Conservation (phyloP, 2,329 filamentous ascomycete species). For the Colletotrichum nymphaeae region DNA sequence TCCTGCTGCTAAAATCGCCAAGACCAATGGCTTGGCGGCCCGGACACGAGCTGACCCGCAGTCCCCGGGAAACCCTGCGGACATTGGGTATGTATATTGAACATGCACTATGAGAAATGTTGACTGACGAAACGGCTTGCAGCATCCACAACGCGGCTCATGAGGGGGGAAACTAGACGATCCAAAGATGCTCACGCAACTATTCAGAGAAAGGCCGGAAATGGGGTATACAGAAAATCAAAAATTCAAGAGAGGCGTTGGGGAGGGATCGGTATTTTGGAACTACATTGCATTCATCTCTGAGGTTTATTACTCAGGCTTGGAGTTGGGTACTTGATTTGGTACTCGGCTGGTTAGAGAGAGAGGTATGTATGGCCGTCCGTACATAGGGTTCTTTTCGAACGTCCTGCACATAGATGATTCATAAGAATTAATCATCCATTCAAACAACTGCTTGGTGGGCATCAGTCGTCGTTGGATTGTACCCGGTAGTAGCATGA, state of each 20-base stretch:
- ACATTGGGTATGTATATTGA: constrained; percentile 8
- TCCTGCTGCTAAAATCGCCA: constrained; percentile 15
- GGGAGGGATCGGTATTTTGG: constrained; percentile 1
- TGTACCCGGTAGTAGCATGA: constrained; percentile 10
- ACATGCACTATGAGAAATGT: background rate
- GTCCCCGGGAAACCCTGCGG: constrained; percentile 6
- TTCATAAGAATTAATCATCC: constrained; percentile 8
- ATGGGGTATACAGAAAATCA: constrained; percentile 1
- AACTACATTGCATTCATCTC: constrained; percentile 1
- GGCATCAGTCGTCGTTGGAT: background rate
- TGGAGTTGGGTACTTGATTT: background rate
- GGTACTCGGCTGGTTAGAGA: background rate
- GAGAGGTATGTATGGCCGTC: background rate
- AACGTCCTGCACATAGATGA: background rate
- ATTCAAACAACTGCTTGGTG: background rate
- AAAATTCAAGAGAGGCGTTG: constrained; percentile 22
- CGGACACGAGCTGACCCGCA: constrained; percentile 5
- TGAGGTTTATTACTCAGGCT: background rate
- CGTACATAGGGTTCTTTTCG: background rate
- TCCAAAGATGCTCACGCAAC: constrained; percentile 1
- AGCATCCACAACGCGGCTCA: constrained; percentile 28
- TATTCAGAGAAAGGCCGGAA: background rate
- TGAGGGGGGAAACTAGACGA: constrained; percentile 16
- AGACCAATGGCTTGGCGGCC: constrained; percentile 6
- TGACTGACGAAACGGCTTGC: background rate